Evolutionary conservation across 2,329 filamentous ascomycete genomes (phyloP).

Genomic region (Beauveria bassiana): DNA sequence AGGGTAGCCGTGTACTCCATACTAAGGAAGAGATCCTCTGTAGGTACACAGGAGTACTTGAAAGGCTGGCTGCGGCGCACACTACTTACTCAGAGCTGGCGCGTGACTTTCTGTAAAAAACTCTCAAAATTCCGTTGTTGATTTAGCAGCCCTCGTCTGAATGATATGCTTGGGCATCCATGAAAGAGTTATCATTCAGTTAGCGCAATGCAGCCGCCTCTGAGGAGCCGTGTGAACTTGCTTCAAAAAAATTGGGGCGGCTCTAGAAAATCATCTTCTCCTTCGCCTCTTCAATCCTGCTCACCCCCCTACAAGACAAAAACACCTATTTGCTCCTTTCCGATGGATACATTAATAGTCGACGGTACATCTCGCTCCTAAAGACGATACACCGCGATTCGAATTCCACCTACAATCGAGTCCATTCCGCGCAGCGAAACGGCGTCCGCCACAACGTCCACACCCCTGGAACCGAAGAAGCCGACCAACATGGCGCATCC

Average conservation of each 20-base stretch:
- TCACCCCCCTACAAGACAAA: not conserved
- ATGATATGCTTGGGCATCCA: too few relatives aligned
- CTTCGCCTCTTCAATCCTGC: not conserved
- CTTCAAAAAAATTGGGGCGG: constrained; percentile 6
- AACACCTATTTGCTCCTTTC: not conserved
- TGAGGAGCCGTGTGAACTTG: not conserved
- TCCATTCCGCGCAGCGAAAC: not conserved
- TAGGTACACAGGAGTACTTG: too few relatives aligned
- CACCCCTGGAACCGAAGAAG: not conserved
- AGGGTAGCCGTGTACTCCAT: too few relatives aligned
- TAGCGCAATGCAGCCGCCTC: not conserved
- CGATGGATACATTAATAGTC: not conserved
- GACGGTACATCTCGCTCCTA: not conserved
- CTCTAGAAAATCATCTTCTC: constrained; percentile 1
- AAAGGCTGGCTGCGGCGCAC: too few relatives aligned
- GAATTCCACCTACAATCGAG: not conserved
- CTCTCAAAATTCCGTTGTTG: too few relatives aligned
- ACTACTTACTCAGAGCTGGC: too few relatives aligned
- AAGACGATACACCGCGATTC: not conserved
- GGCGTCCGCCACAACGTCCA: not conserved
- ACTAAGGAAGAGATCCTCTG: too few relatives aligned
- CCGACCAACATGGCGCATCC: constrained; percentile 25
- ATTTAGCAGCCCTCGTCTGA: too few relatives aligned
- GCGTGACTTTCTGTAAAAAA: too few relatives aligned
- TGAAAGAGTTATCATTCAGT: too few relatives aligned